A percentile compares a stretch with the other conserved stretches of the same genome.
Evolutionary conservation across 257 asterid species (phyloP).

Genomic region (Mitragyna speciosa): DNA sequence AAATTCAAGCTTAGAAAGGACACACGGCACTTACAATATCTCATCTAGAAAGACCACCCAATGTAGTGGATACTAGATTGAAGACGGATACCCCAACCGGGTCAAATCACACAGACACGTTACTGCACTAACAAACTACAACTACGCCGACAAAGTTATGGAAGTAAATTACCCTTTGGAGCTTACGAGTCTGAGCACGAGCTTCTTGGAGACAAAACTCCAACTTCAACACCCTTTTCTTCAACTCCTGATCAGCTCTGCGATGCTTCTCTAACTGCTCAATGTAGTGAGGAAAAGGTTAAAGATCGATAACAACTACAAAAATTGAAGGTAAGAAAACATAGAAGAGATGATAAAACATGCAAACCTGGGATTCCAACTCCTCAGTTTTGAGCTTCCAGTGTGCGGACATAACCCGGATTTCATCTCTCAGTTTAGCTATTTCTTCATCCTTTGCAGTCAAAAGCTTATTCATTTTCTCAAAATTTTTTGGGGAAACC

Average conservation of each 20-base stretch:
- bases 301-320: not conserved
- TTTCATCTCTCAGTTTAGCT: constrained; percentile 68
- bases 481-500: constrained; percentile 67
- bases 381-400: constrained; percentile 84
- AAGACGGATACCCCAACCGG: not conserved
- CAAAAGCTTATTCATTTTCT: constrained; percentile 62
- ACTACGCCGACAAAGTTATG: not conserved
- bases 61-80: not conserved
- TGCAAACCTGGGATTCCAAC: constrained; percentile 75
- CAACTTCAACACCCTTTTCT: constrained; percentile 64
- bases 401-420: constrained; percentile 80
- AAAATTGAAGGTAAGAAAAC: not conserved
- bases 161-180: constrained; percentile 62
- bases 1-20: not conserved
- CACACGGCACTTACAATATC: not conserved
- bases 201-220: constrained; percentile 85
- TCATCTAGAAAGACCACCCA: too few relatives aligned
- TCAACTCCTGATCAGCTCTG: constrained; percentile 78
- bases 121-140: not conserved
- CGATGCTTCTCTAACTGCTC: constrained; percentile 75
- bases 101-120: not conserved
- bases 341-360: not conserved
- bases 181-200: constrained; percentile 76
- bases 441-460: constrained; percentile 75
- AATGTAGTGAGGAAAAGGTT: not conserved